phyloP scores from a whole-genome alignment of 805 yeast species.

The Schwanniomyces occidentalis region DNA sequence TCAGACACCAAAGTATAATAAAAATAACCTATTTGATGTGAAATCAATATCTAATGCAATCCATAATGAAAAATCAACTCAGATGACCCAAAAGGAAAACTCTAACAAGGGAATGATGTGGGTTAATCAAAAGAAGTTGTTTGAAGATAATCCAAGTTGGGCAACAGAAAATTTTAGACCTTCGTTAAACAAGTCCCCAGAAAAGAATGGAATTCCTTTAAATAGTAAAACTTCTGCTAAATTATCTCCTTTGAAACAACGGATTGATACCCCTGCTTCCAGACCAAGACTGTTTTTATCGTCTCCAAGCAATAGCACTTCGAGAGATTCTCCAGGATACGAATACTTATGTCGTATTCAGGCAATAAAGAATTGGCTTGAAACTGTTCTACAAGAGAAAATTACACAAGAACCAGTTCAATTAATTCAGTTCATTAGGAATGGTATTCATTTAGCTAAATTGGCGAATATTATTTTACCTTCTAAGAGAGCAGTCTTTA shows the following conservation, averaged over 20 bases:
- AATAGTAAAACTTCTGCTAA: conserved; percentile 7
- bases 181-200: background rate
- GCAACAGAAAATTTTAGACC: no score
- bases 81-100: no score
- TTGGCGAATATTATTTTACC: conserved; percentile 74
- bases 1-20: no score
- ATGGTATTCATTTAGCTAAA: conserved; percentile 85
- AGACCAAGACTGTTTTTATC: conserved; percentile 20
- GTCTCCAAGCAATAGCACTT: conserved; percentile 29
- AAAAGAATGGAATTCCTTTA: conserved; percentile 1
- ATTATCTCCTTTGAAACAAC: conserved; percentile 13
- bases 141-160: no score
- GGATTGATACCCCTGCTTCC: conserved; percentile 10
- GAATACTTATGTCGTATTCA: conserved; percentile 79
- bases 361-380: conserved; percentile 84
- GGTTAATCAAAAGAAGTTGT: no score
- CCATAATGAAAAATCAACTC: background rate
- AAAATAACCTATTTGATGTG: background rate
- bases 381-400: conserved; percentile 55
- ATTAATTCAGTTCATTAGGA: conserved; percentile 65
- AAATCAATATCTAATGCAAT: background rate
- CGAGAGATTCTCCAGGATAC: conserved; percentile 47
- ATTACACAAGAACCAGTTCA: conserved; percentile 57
- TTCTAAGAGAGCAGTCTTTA: conserved; percentile 53
- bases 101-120: no score